Evolutionary conservation across 768 basidiomycete genomes (phyloP).

Genomic region (Sutorius australiensis): DNA sequence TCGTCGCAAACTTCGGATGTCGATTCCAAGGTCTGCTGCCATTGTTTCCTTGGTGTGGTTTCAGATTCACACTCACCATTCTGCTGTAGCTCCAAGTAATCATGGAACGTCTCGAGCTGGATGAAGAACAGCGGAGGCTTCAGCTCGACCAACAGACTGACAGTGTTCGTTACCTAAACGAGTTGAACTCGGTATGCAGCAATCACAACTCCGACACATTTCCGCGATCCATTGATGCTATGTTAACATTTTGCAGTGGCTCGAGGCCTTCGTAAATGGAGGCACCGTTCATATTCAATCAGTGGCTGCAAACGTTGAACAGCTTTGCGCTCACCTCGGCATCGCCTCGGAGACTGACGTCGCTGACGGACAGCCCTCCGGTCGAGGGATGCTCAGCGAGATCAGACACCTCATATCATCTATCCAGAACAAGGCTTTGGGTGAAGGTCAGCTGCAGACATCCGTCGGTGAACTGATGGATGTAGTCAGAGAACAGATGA

Average conservation of each 20-base stretch:
- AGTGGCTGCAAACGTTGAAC: conserved; percentile 56
- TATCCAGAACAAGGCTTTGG: conserved; percentile 30
- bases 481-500: conserved; percentile 41
- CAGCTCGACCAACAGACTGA: conserved; percentile 68
- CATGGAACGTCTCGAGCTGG: conserved; percentile 45
- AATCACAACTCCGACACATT: neutral
- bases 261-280: conserved; percentile 76
- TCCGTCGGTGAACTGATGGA: conserved; percentile 37
- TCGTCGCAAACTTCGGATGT: conserved; percentile 2
- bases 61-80: neutral
- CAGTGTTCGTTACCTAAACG: conserved; percentile 73
- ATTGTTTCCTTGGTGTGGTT: neutral
- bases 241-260: conserved; percentile 49
- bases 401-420: conserved; percentile 35
- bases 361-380: conserved; percentile 7
- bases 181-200: conserved; percentile 59
- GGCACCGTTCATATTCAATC: conserved; percentile 69
- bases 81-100: conserved; percentile 40
- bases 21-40: conserved; percentile 17
- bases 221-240: neutral
- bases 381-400: conserved; percentile 32
- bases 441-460: conserved; percentile 29
- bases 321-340: conserved; percentile 55
- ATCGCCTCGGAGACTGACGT: conserved; percentile 22
- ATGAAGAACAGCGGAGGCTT: conserved; percentile 43